Evolutionary conservation across 1,139 yeast genomes (phyloP).

Genomic region (Saccharomyces uvarum): DNA sequence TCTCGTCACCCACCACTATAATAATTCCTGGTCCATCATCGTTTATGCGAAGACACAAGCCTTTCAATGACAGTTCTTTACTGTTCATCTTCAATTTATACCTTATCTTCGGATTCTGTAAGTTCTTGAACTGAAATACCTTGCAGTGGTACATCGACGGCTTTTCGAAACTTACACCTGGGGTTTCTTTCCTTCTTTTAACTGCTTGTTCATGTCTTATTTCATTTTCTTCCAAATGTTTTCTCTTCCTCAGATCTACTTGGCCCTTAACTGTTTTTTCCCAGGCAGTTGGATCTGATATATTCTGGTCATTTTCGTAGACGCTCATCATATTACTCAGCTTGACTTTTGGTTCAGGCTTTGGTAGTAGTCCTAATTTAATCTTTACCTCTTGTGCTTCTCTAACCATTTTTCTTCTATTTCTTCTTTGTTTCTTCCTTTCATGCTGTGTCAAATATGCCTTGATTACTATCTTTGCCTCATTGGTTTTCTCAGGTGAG

Average conservation of each 20-base stretch:
- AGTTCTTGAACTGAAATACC: constrained; percentile 49
- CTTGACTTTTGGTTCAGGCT: constrained; percentile 86
- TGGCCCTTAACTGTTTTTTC: constrained; percentile 67
- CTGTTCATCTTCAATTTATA: constrained; percentile 77
- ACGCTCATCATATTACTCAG: constrained; percentile 78
- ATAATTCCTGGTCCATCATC: constrained; percentile 46
- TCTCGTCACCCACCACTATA: constrained; percentile 65
- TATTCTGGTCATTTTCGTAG: constrained; percentile 69
- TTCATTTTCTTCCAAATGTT: constrained; percentile 57
- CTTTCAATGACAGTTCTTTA: constrained; percentile 57
- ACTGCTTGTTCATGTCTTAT: constrained; percentile 38
- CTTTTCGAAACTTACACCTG: background rate
- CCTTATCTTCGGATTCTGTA: constrained; percentile 58
- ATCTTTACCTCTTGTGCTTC: constrained; percentile 74
- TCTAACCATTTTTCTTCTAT: constrained; percentile 54
- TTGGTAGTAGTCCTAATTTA: constrained; percentile 72
- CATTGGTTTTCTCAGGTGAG: constrained; percentile 51
- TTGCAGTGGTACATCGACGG: constrained; percentile 38
- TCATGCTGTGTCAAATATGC: constrained; percentile 71
- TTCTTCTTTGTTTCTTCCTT: constrained; percentile 62
- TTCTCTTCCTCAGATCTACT: constrained; percentile 52
- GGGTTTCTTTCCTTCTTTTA: constrained; percentile 5
- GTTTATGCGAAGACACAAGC: constrained; percentile 43
- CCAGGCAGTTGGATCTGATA: constrained; percentile 80
- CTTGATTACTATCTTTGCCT: constrained; percentile 42